These are phyloP conservation scores for Mucor ambiguus DNA, from an alignment of 371 early-diverging fungal species.

Conservation along the genomic window DNA sequence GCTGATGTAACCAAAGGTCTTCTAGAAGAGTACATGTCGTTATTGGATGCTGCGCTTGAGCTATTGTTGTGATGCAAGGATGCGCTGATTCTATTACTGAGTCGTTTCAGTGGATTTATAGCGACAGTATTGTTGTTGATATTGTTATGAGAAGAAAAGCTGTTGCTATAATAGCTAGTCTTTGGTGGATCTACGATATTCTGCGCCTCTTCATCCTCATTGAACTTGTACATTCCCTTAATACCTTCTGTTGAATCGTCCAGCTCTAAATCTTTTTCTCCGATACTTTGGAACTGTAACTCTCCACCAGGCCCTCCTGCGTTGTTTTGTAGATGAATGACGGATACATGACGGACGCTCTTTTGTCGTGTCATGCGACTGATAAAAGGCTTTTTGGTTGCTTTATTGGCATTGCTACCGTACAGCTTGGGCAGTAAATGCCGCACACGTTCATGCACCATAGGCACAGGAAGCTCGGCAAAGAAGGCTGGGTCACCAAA, in stretches of 20 bases:
- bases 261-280: slow-evolving; percentile 35
- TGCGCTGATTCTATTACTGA: slow-evolving; percentile 11
- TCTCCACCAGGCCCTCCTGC: slow-evolving; percentile 17
- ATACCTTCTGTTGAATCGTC: slow-evolving; percentile 44
- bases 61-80: neutral
- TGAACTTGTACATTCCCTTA: slow-evolving; percentile 41
- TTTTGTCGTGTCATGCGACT: slow-evolving; percentile 39
- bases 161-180: slow-evolving; percentile 15
- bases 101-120: slow-evolving; percentile 6
- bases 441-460: slow-evolving; percentile 58
- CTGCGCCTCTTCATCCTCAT: slow-evolving; percentile 25
- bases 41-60: no score
- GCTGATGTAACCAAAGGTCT: slow-evolving; percentile 7
- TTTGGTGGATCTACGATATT: slow-evolving; percentile 21
- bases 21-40: slow-evolving; percentile 13
- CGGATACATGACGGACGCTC: slow-evolving; percentile 35
- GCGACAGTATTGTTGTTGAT: neutral
- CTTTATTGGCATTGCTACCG: slow-evolving; percentile 7
- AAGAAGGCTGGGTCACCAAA: slow-evolving; percentile 62
- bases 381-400: slow-evolving; percentile 12
- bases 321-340: slow-evolving; percentile 21
- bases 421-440: slow-evolving; percentile 58
- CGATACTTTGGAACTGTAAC: slow-evolving; percentile 39
- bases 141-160: neutral
- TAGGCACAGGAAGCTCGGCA: slow-evolving; percentile 56